Conservation (phyloP, 2,329 filamentous ascomycete genomes). For the Aspergillus arachidicola region DNA sequence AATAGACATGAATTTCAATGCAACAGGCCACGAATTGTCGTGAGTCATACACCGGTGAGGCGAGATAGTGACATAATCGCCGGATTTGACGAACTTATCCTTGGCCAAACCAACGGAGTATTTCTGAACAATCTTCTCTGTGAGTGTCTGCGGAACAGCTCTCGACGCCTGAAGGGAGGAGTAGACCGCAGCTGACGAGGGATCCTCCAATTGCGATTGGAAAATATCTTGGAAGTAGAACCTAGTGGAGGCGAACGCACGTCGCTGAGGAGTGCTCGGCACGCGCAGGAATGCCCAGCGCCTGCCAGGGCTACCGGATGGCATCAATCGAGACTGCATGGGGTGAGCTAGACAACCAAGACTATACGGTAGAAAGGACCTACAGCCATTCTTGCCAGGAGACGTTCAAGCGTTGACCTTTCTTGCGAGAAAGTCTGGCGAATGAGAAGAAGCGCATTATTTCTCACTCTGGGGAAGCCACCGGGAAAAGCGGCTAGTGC, state of each 20-base stretch:
- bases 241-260: conserved; percentile 33
- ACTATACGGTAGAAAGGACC: conserved; percentile 1
- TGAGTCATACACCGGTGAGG: conserved; percentile 82
- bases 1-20: conserved; percentile 79
- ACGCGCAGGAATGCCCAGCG: conserved; percentile 27
- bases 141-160: conserved; percentile 71
- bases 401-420: conserved; percentile 7
- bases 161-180: conserved; percentile 67
- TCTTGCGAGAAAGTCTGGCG: conserved; percentile 13
- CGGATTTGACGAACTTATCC: conserved; percentile 73
- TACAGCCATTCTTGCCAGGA: conserved; percentile 19
- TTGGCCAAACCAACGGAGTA: conserved; percentile 75
- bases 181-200: conserved; percentile 70
- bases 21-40: conserved; percentile 78
- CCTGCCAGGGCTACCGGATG: conserved; percentile 22
- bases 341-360: background rate
- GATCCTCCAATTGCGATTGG: conserved; percentile 64
- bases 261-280: conserved; percentile 28
- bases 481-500: conserved; percentile 12
- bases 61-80: conserved; percentile 80
- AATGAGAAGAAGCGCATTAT: conserved; percentile 21
- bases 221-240: conserved; percentile 57
- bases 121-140: conserved; percentile 88
- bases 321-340: conserved; percentile 25
- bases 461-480: conserved; percentile 10